Evolutionary conservation across 768 basidiomycete genomes (phyloP).

Genomic region (Punctularia strigosozonata): DNA sequence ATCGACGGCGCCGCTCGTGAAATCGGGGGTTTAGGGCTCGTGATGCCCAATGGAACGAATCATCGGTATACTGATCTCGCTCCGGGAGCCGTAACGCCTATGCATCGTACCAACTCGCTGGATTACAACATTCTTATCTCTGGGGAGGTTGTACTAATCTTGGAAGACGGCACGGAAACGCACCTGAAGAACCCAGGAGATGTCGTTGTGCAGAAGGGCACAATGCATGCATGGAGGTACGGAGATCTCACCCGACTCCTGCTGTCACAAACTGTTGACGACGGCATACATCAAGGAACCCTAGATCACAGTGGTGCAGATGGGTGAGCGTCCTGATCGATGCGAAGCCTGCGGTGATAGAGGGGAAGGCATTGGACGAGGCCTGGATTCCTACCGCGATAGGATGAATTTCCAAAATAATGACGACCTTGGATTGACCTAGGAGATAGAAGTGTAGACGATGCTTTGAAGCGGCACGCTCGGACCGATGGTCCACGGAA

Average conservation of each 20-base stretch:
- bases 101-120: constrained; percentile 42
- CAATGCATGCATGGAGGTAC: constrained; percentile 52
- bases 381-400: constrained; percentile 1
- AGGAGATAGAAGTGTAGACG: no score
- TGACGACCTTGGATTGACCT: no score
- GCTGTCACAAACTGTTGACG: no score
- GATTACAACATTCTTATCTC: constrained; percentile 51
- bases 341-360: constrained; percentile 38
- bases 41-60: constrained; percentile 33
- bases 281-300: no score
- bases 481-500: no score
- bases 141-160: constrained; percentile 43
- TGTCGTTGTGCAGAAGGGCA: constrained; percentile 44
- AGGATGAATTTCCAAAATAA: no score
- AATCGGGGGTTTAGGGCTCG: constrained; percentile 30
- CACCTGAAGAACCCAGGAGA: constrained; percentile 43
- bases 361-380: constrained; percentile 28
- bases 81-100: constrained; percentile 35
- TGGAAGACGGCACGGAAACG: constrained; percentile 44
- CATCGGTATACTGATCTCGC: constrained; percentile 42
- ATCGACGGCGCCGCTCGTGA: constrained; percentile 37
- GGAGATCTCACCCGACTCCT: constrained; percentile 22
- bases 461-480: no score
- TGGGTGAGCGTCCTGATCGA: constrained; percentile 43
- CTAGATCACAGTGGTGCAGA: constrained; percentile 33